Base-by-base conservation (phyloP, 257 asterid genomes). In the Gentiana dahurica region DNA sequence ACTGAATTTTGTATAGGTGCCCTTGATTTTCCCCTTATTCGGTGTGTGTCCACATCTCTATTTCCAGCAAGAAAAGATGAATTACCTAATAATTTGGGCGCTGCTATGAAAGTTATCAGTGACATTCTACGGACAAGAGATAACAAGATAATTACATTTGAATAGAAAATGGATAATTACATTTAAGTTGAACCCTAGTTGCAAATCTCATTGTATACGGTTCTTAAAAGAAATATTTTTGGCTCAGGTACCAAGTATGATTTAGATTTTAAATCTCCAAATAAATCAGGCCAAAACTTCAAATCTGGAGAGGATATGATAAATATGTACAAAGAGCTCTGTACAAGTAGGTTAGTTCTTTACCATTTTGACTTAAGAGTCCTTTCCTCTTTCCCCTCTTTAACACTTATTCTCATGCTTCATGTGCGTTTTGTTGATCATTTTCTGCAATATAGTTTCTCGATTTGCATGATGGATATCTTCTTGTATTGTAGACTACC, bases 261-360 rank as follows among this genome's bases (percentile, higher is more conserved):
- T 73, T 64, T 88, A 73, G 98, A 92, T 83, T 67, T 79, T 72
- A 85, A 83, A 71, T 75, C 81, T 71, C 85, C 95, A 74, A 77
- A 80, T 77, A 85, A 76, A 71, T 80, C 94, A 1, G 95, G 87
- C 49, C 95, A 88, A 68, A 92, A 83, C 72, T 88, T 81, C 65
- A 92, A 92, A 66, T 80, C 98, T 24, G 98, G 87, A 63, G 94
- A 83, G 78, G 97, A 92, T 77, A 77, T 92, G 98, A 79, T 88
- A 60, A 79, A 71, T 59, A 76, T 83, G 84, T 92, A 88, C 81
- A 92, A 76, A 68, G 87, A 83, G 71, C 76, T 92, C 59, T 85
- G 94, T 37, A 64, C 85, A 74, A 96, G 98, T 87, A 81, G 69
- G 58, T 71, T 57, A 24, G 37, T 54, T 64, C 58, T 36, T 36